Evolutionary conservation across 1,284 basidiomycete genomes (phyloP), one percentile per base, ranked within the genome.

Genomic region (Ganoderma boninense): DNA sequence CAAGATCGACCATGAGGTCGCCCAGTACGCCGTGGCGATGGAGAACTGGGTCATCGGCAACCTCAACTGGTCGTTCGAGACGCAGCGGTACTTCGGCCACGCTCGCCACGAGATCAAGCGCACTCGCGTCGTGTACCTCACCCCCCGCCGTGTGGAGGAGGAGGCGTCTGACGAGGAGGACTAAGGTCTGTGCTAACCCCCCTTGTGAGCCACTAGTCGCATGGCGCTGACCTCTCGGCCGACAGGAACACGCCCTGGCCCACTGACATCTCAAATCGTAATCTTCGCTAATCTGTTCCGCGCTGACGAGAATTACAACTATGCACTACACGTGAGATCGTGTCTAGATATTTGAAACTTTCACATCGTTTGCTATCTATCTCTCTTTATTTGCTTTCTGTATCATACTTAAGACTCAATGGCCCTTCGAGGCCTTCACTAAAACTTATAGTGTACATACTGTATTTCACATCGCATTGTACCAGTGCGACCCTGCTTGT

Each of bases 1-100:
- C 54, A 76, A 80, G 20, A 74, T 87, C 52, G 88, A 90, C 76
- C 75, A 74, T 2, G 85, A 87, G 72, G 86, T 90, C 62, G 80
- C 81, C 84, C 71, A 76, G 42, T 82, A 81, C 73, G 71, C 82
- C 60, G 78, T 79, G 71, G 80, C 78, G n/a, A 79, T 82, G 77
- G 78, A 81, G 70, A 76, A 73, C 44, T 83, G 82, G 82, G 77
- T 82, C 32, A 73, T 78, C 46, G 83, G 83, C 4, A 81, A 81
- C 75, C 72, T 83, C 46, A 76, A 79, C 52, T 85, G 83, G 83
- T 83, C 82, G 68, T 84, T 84, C 71, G 79, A 78, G 65, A 82
- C 81, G 6, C 78, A 76, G 64, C 78, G 83, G 56, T 84, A 84
- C 75, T 82, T 83, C 69, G 80, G 80, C 2, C 72, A 74, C 38